These are phyloP conservation scores for Pseudogymnoascus sp. DNA, from an alignment of 2,329 filamentous ascomycete genomes.

Conservation along the genomic window DNA sequence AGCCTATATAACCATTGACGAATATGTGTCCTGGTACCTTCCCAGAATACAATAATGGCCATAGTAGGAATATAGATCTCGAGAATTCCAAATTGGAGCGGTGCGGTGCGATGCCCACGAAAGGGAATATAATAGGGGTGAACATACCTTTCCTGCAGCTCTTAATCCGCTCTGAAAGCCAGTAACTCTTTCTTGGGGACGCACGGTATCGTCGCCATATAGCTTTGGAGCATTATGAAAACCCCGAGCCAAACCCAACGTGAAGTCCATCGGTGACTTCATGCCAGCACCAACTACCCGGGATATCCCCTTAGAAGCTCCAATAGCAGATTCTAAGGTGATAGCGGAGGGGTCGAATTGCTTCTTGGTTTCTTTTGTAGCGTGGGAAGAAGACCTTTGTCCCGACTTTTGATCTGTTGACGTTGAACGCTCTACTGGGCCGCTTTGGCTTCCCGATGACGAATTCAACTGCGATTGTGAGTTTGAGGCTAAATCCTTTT, in stretches of 20 bases:
- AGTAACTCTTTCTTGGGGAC: constrained; percentile 71
- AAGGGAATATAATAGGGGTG: background rate
- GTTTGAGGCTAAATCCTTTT: constrained; percentile 12
- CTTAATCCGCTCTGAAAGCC: constrained; percentile 67
- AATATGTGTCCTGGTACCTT: background rate
- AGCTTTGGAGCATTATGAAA: constrained; percentile 82
- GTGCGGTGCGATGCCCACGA: background rate
- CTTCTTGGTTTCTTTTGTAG: constrained; percentile 22
- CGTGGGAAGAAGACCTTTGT: constrained; percentile 17
- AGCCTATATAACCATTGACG: background rate
- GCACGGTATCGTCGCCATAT: constrained; percentile 76
- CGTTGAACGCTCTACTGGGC: constrained; percentile 14
- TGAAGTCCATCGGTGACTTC: constrained; percentile 78
- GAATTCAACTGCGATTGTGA: constrained; percentile 15
- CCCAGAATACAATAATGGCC: background rate
- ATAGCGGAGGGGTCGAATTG: constrained; percentile 29
- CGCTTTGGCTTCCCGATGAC: constrained; percentile 11
- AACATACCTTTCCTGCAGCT: constrained; percentile 59
- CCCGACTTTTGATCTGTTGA: constrained; percentile 13
- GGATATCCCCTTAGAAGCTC: constrained; percentile 28
- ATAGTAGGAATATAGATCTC: background rate
- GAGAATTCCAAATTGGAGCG: background rate
- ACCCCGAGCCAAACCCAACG: constrained; percentile 71
- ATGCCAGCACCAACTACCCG: constrained; percentile 69
- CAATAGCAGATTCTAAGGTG: constrained; percentile 49